Evolutionary conservation across 345 rosid genomes (phyloP).

Genomic region (Stellera chamaejasme): DNA sequence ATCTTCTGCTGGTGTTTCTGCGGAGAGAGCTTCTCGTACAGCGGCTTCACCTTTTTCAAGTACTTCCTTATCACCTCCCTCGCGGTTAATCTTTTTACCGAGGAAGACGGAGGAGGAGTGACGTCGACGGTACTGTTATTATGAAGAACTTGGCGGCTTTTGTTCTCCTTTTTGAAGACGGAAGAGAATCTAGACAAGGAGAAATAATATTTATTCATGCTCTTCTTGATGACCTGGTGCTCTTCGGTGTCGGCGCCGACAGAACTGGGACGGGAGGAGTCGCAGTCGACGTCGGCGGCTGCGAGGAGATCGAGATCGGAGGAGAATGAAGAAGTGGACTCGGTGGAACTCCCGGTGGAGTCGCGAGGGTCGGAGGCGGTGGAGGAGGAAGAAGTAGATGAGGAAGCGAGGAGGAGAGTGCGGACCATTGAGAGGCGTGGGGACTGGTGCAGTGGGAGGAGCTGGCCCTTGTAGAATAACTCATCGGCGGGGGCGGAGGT

Average conservation of each 20-base stretch:
- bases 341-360: slow-evolving; percentile 72
- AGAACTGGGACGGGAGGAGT: slow-evolving; percentile 86
- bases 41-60: slow-evolving; percentile 84
- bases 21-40: slow-evolving; percentile 73
- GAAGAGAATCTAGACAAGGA: slow-evolving; percentile 75
- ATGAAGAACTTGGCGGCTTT: slow-evolving; percentile 18
- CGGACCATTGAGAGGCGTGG: slow-evolving; percentile 95
- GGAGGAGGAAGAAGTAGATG: slow-evolving; percentile 61
- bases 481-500: slow-evolving; percentile 88
- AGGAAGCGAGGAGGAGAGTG: slow-evolving; percentile 67
- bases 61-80: slow-evolving; percentile 79
- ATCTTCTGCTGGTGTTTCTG: slow-evolving; percentile 41
- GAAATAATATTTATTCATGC: slow-evolving; percentile 31
- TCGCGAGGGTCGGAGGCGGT: slow-evolving; percentile 69
- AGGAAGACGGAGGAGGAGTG: slow-evolving; percentile 28
- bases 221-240: slow-evolving; percentile 32
- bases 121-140: not conserved
- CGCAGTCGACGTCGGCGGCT: slow-evolving; percentile 28
- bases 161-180: slow-evolving; percentile 69
- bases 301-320: slow-evolving; percentile 38
- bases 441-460: slow-evolving; percentile 86
- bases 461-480: slow-evolving; percentile 97
- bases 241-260: slow-evolving; percentile 51
- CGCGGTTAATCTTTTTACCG: slow-evolving; percentile 70
- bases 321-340: slow-evolving; percentile 50